Conservation (phyloP, 2,329 filamentous ascomycete genomes). For the Microdochium nivale region DNA sequence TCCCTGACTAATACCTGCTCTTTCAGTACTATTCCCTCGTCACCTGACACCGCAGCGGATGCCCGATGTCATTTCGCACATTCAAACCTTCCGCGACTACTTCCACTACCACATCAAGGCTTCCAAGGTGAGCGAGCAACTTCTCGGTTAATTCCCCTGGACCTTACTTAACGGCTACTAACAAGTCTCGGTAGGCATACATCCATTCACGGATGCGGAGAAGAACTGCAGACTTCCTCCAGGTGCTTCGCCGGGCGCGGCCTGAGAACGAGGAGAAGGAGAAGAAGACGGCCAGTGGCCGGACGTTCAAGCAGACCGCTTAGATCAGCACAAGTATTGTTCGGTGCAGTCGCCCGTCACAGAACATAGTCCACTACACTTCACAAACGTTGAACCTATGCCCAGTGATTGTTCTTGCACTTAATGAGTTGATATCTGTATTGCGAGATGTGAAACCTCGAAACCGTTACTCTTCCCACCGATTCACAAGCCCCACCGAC, state of each 20-base stretch:
- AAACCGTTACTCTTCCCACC: conserved; percentile 28
- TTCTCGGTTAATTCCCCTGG: background rate
- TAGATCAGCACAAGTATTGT: background rate
- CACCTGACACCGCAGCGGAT: conserved; percentile 87
- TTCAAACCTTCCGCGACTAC: conserved; percentile 99
- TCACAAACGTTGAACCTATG: background rate
- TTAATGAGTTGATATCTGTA: no score
- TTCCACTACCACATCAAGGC: conserved; percentile 99
- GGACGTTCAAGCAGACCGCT: conserved; percentile 61
- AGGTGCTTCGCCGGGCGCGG: conserved; percentile 95
- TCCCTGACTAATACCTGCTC: conserved; percentile 6
- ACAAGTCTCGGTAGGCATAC: conserved; percentile 54
- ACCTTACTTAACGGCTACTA: conserved; percentile 4
- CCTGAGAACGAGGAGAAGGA: conserved; percentile 97
- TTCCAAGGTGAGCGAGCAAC: conserved; percentile 56
- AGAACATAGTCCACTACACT: background rate
- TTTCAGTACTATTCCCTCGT: conserved; percentile 81
- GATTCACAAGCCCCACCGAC: conserved; percentile 55
- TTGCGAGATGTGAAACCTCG: background rate
- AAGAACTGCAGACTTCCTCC: conserved; percentile 94
- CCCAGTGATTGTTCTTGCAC: no score
- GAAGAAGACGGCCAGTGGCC: conserved; percentile 92
- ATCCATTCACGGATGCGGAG: conserved; percentile 98
- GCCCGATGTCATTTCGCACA: conserved; percentile 94
- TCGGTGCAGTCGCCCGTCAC: background rate